Base-by-base conservation (phyloP, 768 basidiomycete species). In the Podaxis sp. region DNA sequence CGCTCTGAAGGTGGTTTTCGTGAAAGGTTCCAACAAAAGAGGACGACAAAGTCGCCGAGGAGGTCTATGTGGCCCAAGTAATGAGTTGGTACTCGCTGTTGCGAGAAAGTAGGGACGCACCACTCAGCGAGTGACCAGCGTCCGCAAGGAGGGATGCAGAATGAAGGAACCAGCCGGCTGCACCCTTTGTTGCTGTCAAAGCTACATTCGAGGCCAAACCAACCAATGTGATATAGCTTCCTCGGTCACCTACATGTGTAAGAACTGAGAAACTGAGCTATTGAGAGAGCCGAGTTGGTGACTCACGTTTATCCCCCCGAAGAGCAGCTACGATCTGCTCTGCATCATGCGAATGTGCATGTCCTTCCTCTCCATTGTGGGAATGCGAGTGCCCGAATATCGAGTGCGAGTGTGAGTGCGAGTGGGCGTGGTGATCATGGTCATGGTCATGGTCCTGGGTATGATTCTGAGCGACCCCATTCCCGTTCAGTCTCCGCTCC, bases 81-180 rank as follows among this genome's bases (percentile, higher is more conserved):
- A 61, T 56, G 36, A 66, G 49, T 46, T 46, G 12, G 38, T 25
- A 22, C 49, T 25, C 40, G 19, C 33, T 33, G 47, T 36, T 46
- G 47, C 22, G 53, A 24, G 55, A 37, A 17, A 54, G 57, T 58
- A 36, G 15, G 37, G 36, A 82, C 88, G 66, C 66, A 92, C 91
- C 94, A 69, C 91, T 92, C 64, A 93, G 63, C 0, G 91, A 93
- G 72, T 99, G 96, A 24, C 92, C 96, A 0, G 96, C 95, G 67
- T 98, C 96, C 2, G 96, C 96, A 15, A 98, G 80, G 47, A 98
- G 77, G 0, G 93, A 87, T 7, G 94, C 94, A 5, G 92, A 94
- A 68, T 98, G 94, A 83, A 92, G 84, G 70, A 84, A 88, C 85
- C 90, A 90, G 22, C 95, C 97, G 41, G 96, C 96, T 11, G 82